Percentiles rank a stretch among this genome's conserved stretches.
These are phyloP conservation scores for Tolypocladium album DNA, from an alignment of 2,329 filamentous ascomycete genomes.

Conservation along the genomic window DNA sequence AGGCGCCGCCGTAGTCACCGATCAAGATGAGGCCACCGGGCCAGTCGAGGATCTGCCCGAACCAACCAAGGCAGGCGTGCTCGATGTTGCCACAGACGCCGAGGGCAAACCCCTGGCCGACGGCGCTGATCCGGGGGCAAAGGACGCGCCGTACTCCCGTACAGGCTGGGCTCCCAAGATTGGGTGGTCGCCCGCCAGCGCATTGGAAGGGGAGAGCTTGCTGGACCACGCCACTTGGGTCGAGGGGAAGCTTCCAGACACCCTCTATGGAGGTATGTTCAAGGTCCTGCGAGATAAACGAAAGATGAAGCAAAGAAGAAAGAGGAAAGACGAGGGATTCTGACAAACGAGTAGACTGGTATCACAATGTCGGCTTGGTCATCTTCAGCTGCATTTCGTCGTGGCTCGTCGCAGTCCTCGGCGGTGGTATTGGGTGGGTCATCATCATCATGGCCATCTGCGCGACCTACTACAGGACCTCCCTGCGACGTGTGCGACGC, in stretches of 20 bases:
- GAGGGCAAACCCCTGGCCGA: slow-evolving; percentile 36
- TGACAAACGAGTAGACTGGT: slow-evolving; percentile 65
- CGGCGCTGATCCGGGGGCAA: slow-evolving; percentile 40
- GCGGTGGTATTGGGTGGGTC: slow-evolving; percentile 87
- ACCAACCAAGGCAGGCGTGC: slow-evolving; percentile 57
- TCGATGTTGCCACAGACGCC: slow-evolving; percentile 41
- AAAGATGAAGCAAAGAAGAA: too few relatives aligned
- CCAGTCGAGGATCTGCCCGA: slow-evolving; percentile 69
- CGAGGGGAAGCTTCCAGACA: slow-evolving; percentile 75
- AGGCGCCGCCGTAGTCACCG: slow-evolving; percentile 63
- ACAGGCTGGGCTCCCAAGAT: slow-evolving; percentile 89
- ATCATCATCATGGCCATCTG: slow-evolving; percentile 88
- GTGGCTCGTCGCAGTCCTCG: slow-evolving; percentile 81
- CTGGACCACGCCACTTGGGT: slow-evolving; percentile 83
- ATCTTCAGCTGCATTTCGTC: slow-evolving; percentile 83
- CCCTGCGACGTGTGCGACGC: slow-evolving; percentile 80
- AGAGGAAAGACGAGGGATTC: too few relatives aligned
- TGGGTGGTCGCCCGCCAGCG: slow-evolving; percentile 53
- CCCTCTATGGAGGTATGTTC: slow-evolving; percentile 70
- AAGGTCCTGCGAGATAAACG: background rate
- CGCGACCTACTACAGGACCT: slow-evolving; percentile 93
- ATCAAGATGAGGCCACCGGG: slow-evolving; percentile 61
- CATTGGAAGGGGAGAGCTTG: slow-evolving; percentile 53
- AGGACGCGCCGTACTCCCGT: slow-evolving; percentile 31
- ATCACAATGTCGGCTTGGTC: slow-evolving; percentile 92